Evolutionary conservation across 1,284 basidiomycete species (phyloP), one percentile per base, ranked within the genome.

Genomic region (Cryptococcus sp.): DNA sequence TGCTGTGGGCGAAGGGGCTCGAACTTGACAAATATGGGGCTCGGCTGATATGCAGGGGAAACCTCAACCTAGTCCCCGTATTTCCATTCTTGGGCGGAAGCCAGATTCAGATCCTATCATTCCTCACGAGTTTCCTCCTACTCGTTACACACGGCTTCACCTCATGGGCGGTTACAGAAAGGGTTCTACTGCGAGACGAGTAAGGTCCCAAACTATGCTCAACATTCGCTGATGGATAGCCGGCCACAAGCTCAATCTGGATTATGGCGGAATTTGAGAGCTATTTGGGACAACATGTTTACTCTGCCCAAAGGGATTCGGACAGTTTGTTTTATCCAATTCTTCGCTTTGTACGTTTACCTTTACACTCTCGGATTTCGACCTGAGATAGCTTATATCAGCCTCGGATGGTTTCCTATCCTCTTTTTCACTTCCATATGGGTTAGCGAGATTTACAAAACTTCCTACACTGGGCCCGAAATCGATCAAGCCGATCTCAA

Each of bases 401-500:
- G 83, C 82, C 78, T 90, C 52, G 87, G 83, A 2, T 93, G 91
- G 91, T 93, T 91, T 63, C 91, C 91, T 0, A 77, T 91, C 24
- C 77, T 93, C 2, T 93, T 94, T 76, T 94, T 91, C 77, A 86
- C 85, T 0, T 86, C 86, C 0, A 78, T 88, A 13, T 97, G 91
- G 76, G 82, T 94, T 46, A 86, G 87, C 11, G 91, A 93, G 63
- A 81, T 93, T 13, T 84, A 94, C 78, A 86, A 85, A 60, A 76
- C 76, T 3, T 71, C 78, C 14, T 63, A 64, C 1, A 59, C 65
- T 22, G 58, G 63, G 18, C 49, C 60, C 19, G 61, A 60, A 31
- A 55, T 68, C 53, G 65, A 66, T 40, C 65, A 72, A 50, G 74
- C 75, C 34, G 57, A 61, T 1, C 60, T 82, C 23, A 81, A 85